These are phyloP conservation scores for Leptomonas seymouri DNA, from an alignment of 208 protist genomes.

Conservation along the genomic window DNA sequence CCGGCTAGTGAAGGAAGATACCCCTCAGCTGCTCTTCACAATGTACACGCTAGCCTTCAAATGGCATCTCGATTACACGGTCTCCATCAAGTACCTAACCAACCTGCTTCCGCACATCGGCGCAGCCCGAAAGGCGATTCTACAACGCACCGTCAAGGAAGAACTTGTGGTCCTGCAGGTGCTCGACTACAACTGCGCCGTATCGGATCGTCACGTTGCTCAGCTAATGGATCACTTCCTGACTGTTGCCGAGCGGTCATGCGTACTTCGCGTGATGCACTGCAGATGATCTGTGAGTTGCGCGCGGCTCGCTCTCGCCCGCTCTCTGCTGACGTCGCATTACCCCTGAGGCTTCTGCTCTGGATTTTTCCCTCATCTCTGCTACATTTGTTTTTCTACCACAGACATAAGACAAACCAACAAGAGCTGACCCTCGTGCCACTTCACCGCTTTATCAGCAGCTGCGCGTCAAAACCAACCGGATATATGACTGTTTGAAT, in stretches of 20 bases:
- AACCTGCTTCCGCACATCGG: slow-evolving; percentile 47
- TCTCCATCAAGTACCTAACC: slow-evolving; percentile 58
- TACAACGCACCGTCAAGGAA: slow-evolving; percentile 18
- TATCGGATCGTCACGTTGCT: slow-evolving; percentile 31
- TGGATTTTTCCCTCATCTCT: background rate
- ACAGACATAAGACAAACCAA: no score
- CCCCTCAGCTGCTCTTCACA: slow-evolving; percentile 55
- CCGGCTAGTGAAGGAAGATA: slow-evolving; percentile 2
- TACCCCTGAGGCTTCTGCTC: background rate
- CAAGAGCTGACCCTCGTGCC: no score
- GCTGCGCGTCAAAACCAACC: no score
- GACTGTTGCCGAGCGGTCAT: slow-evolving; percentile 37
- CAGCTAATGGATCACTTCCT: slow-evolving; percentile 69
- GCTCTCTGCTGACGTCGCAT: no score
- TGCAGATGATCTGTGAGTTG: background rate
- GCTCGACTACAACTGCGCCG: slow-evolving; percentile 62
- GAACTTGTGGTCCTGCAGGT: slow-evolving; percentile 39
- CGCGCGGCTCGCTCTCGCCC: no score
- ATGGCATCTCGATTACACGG: slow-evolving; percentile 72
- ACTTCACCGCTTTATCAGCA: no score
- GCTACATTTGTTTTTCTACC: background rate
- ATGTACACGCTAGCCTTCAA: slow-evolving; percentile 74
- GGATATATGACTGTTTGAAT: no score
- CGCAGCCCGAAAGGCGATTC: slow-evolving; percentile 18
- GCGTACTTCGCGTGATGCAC: slow-evolving; percentile 27